phyloP scores from a whole-genome alignment of 495 filamentous ascomycete species.

The Friedmanniomyces simplex region DNA sequence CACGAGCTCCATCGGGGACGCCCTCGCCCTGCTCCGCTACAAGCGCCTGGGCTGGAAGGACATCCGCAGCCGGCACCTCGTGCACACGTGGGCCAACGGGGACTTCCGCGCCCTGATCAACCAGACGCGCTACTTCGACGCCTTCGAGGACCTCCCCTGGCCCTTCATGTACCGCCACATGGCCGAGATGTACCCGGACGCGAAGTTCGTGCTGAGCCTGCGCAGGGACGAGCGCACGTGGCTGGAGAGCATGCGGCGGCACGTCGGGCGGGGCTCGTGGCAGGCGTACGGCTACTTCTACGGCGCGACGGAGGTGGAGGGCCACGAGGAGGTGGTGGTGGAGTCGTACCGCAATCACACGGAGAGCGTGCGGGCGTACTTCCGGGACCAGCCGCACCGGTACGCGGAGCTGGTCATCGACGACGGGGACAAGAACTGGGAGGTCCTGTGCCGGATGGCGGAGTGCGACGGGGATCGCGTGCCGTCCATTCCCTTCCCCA shows the following conservation, averaged over 20 bases:
- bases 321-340: constrained; percentile 11
- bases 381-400: constrained; percentile 8
- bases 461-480: constrained; percentile 1
- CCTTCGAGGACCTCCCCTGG: constrained; percentile 18
- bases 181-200: constrained; percentile 13
- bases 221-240: constrained; percentile 15
- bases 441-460: constrained; percentile 7
- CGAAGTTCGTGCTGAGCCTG: constrained; percentile 15
- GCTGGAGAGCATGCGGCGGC: constrained; percentile 10
- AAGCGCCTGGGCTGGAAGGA: constrained; percentile 17
- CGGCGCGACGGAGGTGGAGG: constrained; percentile 9
- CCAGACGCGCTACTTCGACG: constrained; percentile 14
- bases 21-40: constrained; percentile 12
- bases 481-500: constrained; percentile 8
- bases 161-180: constrained; percentile 15
- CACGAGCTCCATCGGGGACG: constrained; percentile 14
- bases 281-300: constrained; percentile 8
- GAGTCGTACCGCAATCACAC: constrained; percentile 13
- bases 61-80: constrained; percentile 15
- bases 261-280: constrained; percentile 9
- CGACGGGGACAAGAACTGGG: constrained; percentile 13
- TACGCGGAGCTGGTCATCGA: constrained; percentile 13
- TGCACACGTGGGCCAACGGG: constrained; percentile 13
- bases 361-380: constrained; percentile 6
- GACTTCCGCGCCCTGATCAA: constrained; percentile 10